Conservation (phyloP, 495 filamentous ascomycete genomes). For the Xylaria curta region DNA sequence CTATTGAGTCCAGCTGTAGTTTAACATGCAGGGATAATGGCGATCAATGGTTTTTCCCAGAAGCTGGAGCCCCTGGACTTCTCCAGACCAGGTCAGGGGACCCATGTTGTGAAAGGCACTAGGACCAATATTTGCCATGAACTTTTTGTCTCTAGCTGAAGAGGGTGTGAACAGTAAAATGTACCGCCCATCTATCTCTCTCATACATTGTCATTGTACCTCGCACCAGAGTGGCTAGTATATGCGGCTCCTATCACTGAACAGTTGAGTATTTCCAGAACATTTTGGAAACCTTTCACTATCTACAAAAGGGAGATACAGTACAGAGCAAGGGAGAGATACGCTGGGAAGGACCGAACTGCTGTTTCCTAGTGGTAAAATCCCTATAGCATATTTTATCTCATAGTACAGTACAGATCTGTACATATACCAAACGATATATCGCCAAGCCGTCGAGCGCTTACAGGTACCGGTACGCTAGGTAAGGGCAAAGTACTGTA, state of each 20-base stretch:
- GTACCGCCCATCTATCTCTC: background rate
- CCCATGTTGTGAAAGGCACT: background rate
- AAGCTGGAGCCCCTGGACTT: conserved; percentile 17
- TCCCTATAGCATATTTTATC: background rate
- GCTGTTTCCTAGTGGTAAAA: background rate
- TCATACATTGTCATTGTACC: background rate
- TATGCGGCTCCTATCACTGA: background rate
- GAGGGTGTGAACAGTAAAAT: conserved; percentile 1
- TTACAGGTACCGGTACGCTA: conserved; percentile 16
- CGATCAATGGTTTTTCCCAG: conserved; percentile 22
- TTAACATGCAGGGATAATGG: conserved; percentile 5
- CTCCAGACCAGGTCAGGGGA: conserved; percentile 18
- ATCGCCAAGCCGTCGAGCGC: conserved; percentile 7
- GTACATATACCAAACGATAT: background rate
- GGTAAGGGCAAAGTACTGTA: background rate
- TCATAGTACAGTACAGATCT: background rate
- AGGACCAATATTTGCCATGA: background rate
- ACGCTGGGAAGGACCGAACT: background rate
- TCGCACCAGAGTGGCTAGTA: background rate
- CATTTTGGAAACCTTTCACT: background rate
- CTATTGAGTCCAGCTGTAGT: conserved; percentile 19
- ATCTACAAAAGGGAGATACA: background rate
- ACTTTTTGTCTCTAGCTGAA: conserved; percentile 4
- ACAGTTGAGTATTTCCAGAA: background rate
- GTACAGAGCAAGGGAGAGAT: background rate